These are phyloP conservation scores for Osmozyma mogii DNA, from an alignment of 805 yeast genomes.

Conservation along the genomic window DNA sequence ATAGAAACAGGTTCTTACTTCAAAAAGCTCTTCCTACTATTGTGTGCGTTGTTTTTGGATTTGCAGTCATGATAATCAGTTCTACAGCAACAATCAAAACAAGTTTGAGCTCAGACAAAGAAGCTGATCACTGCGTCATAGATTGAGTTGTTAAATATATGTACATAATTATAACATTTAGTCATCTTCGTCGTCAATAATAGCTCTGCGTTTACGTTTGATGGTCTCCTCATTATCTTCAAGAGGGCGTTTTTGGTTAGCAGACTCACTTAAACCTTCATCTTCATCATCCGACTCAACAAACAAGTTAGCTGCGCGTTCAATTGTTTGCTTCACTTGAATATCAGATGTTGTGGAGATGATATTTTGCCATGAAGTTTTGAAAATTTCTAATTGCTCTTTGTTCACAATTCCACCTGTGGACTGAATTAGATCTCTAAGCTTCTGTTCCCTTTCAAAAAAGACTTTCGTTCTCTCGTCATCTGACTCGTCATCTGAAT, in stretches of 20 bases:
- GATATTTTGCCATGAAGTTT: slow-evolving; percentile 11
- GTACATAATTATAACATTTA: no score
- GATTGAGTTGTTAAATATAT: slow-evolving; percentile 12
- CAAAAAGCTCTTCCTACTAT: slow-evolving; percentile 49
- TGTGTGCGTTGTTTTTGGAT: slow-evolving; percentile 63
- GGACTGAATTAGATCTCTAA: slow-evolving; percentile 31
- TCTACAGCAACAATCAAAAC: slow-evolving; percentile 61
- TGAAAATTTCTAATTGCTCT: slow-evolving; percentile 9
- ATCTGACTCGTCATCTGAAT: slow-evolving; percentile 60
- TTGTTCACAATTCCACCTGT: slow-evolving; percentile 33
- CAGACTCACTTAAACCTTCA: slow-evolving; percentile 2
- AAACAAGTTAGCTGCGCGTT: slow-evolving; percentile 9
- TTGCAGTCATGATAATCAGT: slow-evolving; percentile 71
- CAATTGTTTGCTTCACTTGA: slow-evolving; percentile 5
- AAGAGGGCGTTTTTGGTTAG: neutral
- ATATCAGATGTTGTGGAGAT: slow-evolving; percentile 1
- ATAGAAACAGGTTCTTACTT: slow-evolving; percentile 21
- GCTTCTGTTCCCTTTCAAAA: slow-evolving; percentile 46
- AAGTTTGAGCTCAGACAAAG: slow-evolving; percentile 29
- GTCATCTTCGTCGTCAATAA: neutral
- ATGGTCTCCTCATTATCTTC: neutral
- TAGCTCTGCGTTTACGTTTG: neutral
- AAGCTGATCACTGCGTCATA: slow-evolving; percentile 41
- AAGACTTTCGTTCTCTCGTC: slow-evolving; percentile 45
- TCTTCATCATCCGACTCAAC: slow-evolving; percentile 10